A percentile compares a stretch with the other conserved stretches of the same genome.
These are phyloP conservation scores for Syncephalastrum contaminatum DNA, from an alignment of 371 early-diverging fungal species.

Conservation along the genomic window DNA sequence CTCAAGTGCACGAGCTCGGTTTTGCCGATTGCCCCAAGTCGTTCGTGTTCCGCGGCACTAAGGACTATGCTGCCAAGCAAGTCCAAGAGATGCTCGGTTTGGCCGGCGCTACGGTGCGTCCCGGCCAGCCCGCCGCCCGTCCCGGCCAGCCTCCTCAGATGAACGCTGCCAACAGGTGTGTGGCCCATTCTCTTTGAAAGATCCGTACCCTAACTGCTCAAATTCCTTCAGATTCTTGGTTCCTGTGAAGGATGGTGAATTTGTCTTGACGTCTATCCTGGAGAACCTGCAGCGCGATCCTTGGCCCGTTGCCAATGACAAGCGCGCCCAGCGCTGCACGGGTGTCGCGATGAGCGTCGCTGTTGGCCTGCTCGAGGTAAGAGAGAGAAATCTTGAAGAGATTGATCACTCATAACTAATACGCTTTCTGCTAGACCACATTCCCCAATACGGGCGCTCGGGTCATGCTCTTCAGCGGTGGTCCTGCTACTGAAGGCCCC, in stretches of 20 bases:
- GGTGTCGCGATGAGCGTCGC: conserved; percentile 99
- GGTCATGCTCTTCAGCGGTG: conserved; percentile 97
- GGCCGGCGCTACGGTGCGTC: conserved; percentile 54
- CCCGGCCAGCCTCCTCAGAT: conserved; percentile 66
- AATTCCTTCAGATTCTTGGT: conserved; percentile 69
- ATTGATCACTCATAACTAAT: not conserved
- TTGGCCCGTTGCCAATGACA: conserved; percentile 97
- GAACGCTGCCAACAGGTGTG: conserved; percentile 60
- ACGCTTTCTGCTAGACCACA: conserved; percentile 52
- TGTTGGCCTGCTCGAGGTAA: conserved; percentile 87
- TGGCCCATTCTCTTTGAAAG: not conserved
- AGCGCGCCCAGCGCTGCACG: conserved; percentile 96
- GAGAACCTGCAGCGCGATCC: conserved; percentile 98
- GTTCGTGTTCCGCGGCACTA: conserved; percentile 97
- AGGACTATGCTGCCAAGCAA: conserved; percentile 93
- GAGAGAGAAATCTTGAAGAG: not conserved
- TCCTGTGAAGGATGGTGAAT: conserved; percentile 93
- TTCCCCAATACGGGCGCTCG: conserved; percentile 95
- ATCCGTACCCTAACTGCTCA: not conserved
- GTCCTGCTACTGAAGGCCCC: conserved; percentile 98
- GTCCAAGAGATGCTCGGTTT: conserved; percentile 95
- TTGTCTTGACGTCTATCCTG: conserved; percentile 90
- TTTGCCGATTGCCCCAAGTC: conserved; percentile 95
- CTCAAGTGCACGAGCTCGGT: conserved; percentile 94
- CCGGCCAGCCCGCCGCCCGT: conserved; percentile 57